Conservation (phyloP, 306 rosid species). For the Glycine soja region DNA sequence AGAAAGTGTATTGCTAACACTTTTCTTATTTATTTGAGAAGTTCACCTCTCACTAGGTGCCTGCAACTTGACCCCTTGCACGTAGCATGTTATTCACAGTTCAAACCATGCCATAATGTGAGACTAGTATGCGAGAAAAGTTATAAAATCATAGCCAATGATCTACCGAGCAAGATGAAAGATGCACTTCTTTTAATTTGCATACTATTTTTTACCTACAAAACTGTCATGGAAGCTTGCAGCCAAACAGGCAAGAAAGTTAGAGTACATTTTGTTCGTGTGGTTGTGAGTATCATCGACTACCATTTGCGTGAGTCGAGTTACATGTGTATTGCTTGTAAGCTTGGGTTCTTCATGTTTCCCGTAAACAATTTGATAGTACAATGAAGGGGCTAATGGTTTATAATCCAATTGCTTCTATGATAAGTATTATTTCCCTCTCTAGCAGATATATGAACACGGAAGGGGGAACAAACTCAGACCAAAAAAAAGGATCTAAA, state of each 20-base stretch:
- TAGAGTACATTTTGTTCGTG: background rate
- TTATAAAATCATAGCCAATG: background rate
- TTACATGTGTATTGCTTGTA: background rate
- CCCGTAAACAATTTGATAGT: background rate
- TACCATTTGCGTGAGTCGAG: background rate
- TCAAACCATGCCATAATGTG: background rate
- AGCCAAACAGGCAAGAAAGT: background rate
- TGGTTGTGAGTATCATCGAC: background rate
- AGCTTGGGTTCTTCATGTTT: background rate
- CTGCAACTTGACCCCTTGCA: slow-evolving; percentile 64
- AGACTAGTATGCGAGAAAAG: background rate
- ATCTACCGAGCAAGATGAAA: background rate
- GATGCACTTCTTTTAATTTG: background rate
- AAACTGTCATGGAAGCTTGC: background rate
- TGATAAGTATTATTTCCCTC: background rate
- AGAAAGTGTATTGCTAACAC: too few species aligned
- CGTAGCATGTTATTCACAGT: background rate
- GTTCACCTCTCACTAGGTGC: slow-evolving; percentile 40
- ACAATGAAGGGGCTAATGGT: background rate
- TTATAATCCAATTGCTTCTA: background rate
- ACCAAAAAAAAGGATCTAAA: too few species aligned
- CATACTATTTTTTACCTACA: background rate
- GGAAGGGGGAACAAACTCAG: too few species aligned
- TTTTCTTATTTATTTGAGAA: background rate
- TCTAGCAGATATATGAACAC: background rate